Evolutionary conservation across 257 asterid species (phyloP).

Genomic region (Penstemon davidsonii): DNA sequence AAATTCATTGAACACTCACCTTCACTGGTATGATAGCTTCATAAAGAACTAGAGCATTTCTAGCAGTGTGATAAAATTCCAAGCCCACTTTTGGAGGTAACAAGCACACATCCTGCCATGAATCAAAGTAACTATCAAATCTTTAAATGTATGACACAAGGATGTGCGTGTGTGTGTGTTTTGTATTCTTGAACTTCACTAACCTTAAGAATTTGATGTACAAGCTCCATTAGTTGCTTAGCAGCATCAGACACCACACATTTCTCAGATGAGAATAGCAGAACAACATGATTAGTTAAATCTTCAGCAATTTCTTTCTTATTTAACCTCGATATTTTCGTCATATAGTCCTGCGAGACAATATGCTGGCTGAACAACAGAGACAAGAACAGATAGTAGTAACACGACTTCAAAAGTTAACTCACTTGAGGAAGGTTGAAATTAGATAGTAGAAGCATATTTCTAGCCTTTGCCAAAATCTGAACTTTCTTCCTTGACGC

Average conservation of each 20-base stretch:
- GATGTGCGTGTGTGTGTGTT: not conserved
- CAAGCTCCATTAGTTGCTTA: slow-evolving; percentile 74
- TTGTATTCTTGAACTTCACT: slow-evolving; percentile 23
- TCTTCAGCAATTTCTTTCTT: slow-evolving; percentile 42
- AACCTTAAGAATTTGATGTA: slow-evolving; percentile 85
- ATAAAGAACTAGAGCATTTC: slow-evolving; percentile 82
- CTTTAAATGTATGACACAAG: not conserved
- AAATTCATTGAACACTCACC: slow-evolving; percentile 54
- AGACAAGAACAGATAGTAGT: slow-evolving; percentile 15
- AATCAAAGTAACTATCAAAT: slow-evolving; percentile 26
- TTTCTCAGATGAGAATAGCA: slow-evolving; percentile 82
- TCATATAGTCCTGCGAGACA: slow-evolving; percentile 46
- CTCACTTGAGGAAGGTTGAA: slow-evolving; percentile 84
- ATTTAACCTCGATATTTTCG: slow-evolving; percentile 36
- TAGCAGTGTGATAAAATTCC: slow-evolving; percentile 84
- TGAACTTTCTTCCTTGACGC: slow-evolving; percentile 86
- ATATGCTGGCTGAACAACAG: slow-evolving; percentile 13
- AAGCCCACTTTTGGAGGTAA: slow-evolving; percentile 84
- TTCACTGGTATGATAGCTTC: slow-evolving; percentile 89
- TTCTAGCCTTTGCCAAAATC: slow-evolving; percentile 84
- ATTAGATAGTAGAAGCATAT: slow-evolving; percentile 65
- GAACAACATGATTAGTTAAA: slow-evolving; percentile 42
- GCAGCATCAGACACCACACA: slow-evolving; percentile 84
- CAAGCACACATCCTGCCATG: slow-evolving; percentile 76
- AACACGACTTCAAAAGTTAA: slow-evolving; percentile 20